Evolutionary conservation across 768 basidiomycete species (phyloP).

Genomic region (Russula abietina): DNA sequence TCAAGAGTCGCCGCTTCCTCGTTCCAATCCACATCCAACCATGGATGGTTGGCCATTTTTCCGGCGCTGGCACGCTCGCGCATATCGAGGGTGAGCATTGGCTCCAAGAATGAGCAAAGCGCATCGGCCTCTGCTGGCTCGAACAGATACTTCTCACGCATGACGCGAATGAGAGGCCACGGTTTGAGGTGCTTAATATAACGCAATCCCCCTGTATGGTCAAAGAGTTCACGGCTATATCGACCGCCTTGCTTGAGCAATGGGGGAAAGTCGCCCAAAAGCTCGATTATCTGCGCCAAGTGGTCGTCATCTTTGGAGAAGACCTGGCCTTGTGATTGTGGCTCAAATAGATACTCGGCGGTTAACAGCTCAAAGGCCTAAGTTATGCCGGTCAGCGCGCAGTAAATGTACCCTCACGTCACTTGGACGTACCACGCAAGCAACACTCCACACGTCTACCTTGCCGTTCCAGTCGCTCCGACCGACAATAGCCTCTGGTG

Average conservation of each 20-base stretch:
- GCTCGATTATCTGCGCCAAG: slow-evolving; percentile 90
- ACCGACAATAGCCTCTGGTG: slow-evolving; percentile 91
- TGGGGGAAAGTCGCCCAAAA: slow-evolving; percentile 71
- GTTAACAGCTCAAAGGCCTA: slow-evolving; percentile 85
- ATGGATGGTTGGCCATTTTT: slow-evolving; percentile 68
- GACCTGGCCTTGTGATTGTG: slow-evolving; percentile 70
- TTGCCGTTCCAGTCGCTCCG: slow-evolving; percentile 79
- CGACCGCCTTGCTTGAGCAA: slow-evolving; percentile 78
- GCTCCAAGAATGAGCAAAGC: slow-evolving; percentile 62
- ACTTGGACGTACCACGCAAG: slow-evolving; percentile 61
- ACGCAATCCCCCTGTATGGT: slow-evolving; percentile 55
- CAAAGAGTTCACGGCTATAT: slow-evolving; percentile 82
- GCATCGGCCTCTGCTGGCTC: slow-evolving; percentile 48
- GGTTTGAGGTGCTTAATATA: slow-evolving; percentile 71
- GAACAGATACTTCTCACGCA: slow-evolving; percentile 85
- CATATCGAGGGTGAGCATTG: slow-evolving; percentile 71
- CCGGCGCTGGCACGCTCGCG: slow-evolving; percentile 61
- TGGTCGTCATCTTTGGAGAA: slow-evolving; percentile 95
- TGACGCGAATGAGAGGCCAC: slow-evolving; percentile 78
- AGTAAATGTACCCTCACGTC: neutral
- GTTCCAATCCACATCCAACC: slow-evolving; percentile 46
- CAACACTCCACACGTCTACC: slow-evolving; percentile 88
- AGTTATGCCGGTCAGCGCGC: slow-evolving; percentile 2
- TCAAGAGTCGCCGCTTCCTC: slow-evolving; percentile 30
- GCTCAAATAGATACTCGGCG: slow-evolving; percentile 89